Evolutionary conservation across 169 alveolate genomes (phyloP).

Genomic region (Eimeria sp.): DNA sequence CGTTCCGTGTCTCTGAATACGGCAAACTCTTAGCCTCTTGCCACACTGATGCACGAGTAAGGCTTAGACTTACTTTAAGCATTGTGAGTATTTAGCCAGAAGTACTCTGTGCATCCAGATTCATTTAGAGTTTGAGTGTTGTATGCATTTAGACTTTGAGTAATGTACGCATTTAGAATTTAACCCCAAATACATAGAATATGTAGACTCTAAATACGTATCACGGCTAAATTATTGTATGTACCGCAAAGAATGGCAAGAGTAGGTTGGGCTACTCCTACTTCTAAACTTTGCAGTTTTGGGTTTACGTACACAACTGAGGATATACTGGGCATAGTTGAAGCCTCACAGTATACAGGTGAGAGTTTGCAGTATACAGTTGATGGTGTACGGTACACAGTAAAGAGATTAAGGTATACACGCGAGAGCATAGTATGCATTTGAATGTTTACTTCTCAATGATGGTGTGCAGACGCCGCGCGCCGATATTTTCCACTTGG

Average conservation of each 20-base stretch:
- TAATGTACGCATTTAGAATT: not conserved
- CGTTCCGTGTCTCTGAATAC: not conserved
- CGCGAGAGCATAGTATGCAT: not conserved
- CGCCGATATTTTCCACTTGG: slow-evolving; percentile 94
- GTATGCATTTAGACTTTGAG: not conserved
- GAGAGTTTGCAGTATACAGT: not conserved
- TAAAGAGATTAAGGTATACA: not conserved
- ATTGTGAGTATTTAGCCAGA: not conserved
- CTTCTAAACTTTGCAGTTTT: not conserved
- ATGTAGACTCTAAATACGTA: not conserved
- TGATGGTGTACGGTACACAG: not conserved
- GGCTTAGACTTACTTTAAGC: not conserved
- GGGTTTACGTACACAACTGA: too few relatives aligned
- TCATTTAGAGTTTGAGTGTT: not conserved
- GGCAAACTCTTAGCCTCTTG: not conserved
- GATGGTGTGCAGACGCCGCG: slow-evolving; percentile 94
- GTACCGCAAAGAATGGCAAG: not conserved
- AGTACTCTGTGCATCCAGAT: not conserved
- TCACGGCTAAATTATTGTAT: not conserved
- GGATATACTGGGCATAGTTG: too few relatives aligned
- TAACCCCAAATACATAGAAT: not conserved
- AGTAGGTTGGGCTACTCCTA: not conserved
- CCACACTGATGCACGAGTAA: not conserved
- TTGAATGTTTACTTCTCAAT: slow-evolving; percentile 88
- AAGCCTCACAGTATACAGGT: not conserved